A percentile compares a stretch with the other conserved stretches of the same genome.
Conservation (phyloP, 805 yeast genomes). For the Candida hungchunana region DNA sequence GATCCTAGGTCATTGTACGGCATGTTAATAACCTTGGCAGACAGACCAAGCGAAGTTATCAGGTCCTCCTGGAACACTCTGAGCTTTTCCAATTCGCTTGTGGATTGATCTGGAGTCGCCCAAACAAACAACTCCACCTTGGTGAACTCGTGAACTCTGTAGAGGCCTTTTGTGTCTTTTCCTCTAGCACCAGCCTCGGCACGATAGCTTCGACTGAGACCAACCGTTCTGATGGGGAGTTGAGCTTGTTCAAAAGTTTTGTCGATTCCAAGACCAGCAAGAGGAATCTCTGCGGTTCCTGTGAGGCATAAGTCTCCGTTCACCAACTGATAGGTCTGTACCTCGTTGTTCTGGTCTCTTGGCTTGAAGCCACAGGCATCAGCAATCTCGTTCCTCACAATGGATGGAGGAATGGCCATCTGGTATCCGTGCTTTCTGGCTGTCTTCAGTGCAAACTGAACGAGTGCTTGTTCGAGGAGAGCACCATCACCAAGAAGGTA, state of each 20-base stretch:
- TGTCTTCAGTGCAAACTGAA: slow-evolving; percentile 66
- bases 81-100: slow-evolving; percentile 52
- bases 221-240: slow-evolving; percentile 62
- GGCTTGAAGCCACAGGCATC: slow-evolving; percentile 95
- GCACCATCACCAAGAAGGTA: slow-evolving; percentile 85
- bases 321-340: slow-evolving; percentile 70
- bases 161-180: slow-evolving; percentile 83
- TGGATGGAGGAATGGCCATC: slow-evolving; percentile 78
- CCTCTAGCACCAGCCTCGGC: slow-evolving; percentile 99
- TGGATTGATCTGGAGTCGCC: slow-evolving; percentile 46
- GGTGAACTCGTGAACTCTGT: slow-evolving; percentile 93
- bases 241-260: slow-evolving; percentile 36
- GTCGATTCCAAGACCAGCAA: slow-evolving; percentile 74
- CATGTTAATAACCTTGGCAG: slow-evolving; percentile 81
- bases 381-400: slow-evolving; percentile 72
- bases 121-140: slow-evolving; percentile 89
- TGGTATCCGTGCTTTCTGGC: slow-evolving; percentile 68
- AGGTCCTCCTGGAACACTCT: slow-evolving; percentile 62
- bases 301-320: slow-evolving; percentile 61
- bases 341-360: slow-evolving; percentile 79
- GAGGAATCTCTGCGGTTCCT: slow-evolving; percentile 94
- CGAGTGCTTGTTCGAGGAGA: slow-evolving; percentile 79
- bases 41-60: slow-evolving; percentile 62
- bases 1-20: slow-evolving; percentile 90
- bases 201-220: slow-evolving; percentile 80